phyloP scores from a whole-genome alignment of 768 basidiomycete genomes.

The Trametes meyenii region DNA sequence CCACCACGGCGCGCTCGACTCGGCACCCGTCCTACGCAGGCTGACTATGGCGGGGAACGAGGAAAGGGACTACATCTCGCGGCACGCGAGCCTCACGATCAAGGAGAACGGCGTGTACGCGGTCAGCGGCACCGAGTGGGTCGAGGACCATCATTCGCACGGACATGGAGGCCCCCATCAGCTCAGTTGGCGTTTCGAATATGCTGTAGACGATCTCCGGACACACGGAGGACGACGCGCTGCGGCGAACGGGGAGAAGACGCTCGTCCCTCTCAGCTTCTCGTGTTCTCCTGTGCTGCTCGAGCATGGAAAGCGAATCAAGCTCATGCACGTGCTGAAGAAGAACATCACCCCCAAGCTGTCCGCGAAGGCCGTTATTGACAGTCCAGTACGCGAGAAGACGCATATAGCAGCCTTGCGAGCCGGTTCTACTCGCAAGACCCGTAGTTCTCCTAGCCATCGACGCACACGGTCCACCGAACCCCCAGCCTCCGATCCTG shows the following conservation, averaged over 20 bases:
- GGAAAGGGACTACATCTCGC: constrained; percentile 72
- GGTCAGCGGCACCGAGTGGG: constrained; percentile 66
- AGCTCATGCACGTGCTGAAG: constrained; percentile 69
- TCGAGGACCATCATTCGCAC: constrained; percentile 19
- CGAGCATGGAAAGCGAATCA: constrained; percentile 59
- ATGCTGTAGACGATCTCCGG: constrained; percentile 64
- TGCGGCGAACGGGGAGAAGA: constrained; percentile 58
- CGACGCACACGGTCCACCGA: constrained; percentile 18
- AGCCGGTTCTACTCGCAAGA: background rate
- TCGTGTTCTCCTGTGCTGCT: constrained; percentile 72
- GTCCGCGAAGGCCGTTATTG: constrained; percentile 44
- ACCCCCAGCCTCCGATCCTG: background rate
- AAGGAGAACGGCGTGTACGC: constrained; percentile 77
- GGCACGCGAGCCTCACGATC: constrained; percentile 70
- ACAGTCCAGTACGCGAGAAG: constrained; percentile 25
- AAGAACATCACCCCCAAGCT: constrained; percentile 72
- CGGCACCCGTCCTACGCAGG: constrained; percentile 69
- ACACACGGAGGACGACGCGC: constrained; percentile 37
- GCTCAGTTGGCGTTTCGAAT: constrained; percentile 79
- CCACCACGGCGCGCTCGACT: constrained; percentile 64
- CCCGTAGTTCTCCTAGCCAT: background rate
- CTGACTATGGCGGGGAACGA: constrained; percentile 69
- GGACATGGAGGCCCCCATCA: constrained; percentile 32
- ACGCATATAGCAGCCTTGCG: too few relatives aligned
- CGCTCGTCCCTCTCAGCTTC: constrained; percentile 71